Evolutionary conservation across 2,329 filamentous ascomycete species (phyloP).

Genomic region (Podosphaera xanthii): DNA sequence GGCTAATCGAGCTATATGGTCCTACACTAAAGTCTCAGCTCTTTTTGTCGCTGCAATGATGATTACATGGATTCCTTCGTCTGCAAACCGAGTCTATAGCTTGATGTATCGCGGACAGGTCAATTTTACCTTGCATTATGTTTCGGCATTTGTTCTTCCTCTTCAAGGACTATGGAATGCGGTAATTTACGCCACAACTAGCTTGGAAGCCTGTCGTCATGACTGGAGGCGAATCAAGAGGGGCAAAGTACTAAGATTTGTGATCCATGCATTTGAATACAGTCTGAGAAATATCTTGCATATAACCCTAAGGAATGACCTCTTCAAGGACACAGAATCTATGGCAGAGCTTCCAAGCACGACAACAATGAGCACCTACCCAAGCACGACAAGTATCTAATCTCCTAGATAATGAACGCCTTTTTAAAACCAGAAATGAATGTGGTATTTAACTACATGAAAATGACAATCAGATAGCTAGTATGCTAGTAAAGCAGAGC

Average conservation of each 20-base stretch:
- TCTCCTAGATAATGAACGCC: neutral
- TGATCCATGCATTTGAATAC: neutral
- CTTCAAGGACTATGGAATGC: slow-evolving; percentile 74
- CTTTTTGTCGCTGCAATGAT: slow-evolving; percentile 50
- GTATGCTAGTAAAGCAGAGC: no score
- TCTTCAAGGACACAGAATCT: slow-evolving; percentile 1
- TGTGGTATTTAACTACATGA: no score
- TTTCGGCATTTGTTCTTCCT: slow-evolving; percentile 52
- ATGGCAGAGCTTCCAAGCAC: slow-evolving; percentile 1
- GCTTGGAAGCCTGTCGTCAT: slow-evolving; percentile 33
- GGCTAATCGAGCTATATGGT: slow-evolving; percentile 39
- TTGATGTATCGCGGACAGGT: slow-evolving; percentile 31
- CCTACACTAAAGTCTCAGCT: slow-evolving; percentile 46
- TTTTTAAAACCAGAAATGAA: no score
- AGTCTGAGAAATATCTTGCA: neutral
- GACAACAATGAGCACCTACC: neutral
- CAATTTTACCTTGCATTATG: slow-evolving; percentile 39
- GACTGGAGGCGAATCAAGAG: slow-evolving; percentile 10
- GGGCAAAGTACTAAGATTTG: neutral
- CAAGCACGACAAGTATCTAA: neutral
- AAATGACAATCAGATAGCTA: no score
- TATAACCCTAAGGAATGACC: neutral
- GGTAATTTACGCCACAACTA: slow-evolving; percentile 51
- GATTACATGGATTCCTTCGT: slow-evolving; percentile 57
- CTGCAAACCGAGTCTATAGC: slow-evolving; percentile 52